Evolutionary conservation across 495 filamentous ascomycete genomes (phyloP).

Genomic region (Trichoderma orchidacearum): DNA sequence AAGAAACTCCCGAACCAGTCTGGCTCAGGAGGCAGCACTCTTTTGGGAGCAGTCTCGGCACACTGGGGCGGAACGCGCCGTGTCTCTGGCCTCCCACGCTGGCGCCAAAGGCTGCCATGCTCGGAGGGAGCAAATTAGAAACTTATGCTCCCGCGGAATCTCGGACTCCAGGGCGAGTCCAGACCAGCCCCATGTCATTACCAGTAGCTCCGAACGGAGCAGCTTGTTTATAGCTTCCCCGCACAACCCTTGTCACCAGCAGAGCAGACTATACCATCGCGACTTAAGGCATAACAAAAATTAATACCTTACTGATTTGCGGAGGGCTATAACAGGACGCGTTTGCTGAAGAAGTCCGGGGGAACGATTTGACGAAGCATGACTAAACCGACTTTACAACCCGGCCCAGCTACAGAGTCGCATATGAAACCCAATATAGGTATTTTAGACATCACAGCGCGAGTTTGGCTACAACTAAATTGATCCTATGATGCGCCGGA

Average conservation of each 20-base stretch:
- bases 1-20: background rate
- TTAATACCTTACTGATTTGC: background rate
- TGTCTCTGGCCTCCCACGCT: background rate
- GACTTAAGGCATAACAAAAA: background rate
- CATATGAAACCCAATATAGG: no score
- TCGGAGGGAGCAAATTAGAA: background rate
- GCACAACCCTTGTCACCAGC: background rate
- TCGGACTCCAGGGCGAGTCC: background rate
- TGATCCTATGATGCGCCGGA: no score
- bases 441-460: no score
- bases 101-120: background rate
- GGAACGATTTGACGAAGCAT: no score
- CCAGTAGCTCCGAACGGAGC: background rate
- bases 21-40: background rate
- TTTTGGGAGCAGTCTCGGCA: background rate
- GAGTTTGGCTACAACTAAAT: no score
- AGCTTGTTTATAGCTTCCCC: background rate
- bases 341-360: background rate
- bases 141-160: slow-evolving; percentile 1
- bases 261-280: background rate
- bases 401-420: no score
- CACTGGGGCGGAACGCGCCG: background rate
- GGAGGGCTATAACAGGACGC: background rate
- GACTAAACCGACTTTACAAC: no score
- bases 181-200: slow-evolving; percentile 1